Base-by-base conservation (phyloP, 176 grass and related monocot genomes). In the Aechmea fasciata region DNA sequence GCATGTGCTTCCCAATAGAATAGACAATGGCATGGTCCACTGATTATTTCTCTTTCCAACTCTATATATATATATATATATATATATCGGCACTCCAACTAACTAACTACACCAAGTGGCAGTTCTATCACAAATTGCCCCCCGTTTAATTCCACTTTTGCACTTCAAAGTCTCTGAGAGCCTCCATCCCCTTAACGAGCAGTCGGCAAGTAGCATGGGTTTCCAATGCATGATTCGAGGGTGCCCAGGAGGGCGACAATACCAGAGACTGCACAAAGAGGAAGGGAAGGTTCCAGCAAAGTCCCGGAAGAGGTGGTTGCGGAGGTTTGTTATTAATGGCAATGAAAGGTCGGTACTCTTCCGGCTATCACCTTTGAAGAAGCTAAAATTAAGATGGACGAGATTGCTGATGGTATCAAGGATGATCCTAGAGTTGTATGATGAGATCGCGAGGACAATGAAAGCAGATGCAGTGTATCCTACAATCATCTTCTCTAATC, bases 401-500 rank as follows among this genome's bases (percentile, higher is more conserved):
- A 48, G 64, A 12, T 48, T 15, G 28, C 14, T 48, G 9, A 33
- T 67, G 33, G 26, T 48, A 47, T 33, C 64, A 9, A 48, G 64
- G 14, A 67, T 25, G 29, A 9, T 67, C 6, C 15, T n/a, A 41
- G 25, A 67, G 29, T 14, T 67, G 48, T 67, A 67, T 29, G 64
- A 29, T 4, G 64, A 48, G 64, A 48, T 67, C 47, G 26, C 10
- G 33, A 67, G 14, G n/a, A 2, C 64, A 48, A 67, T 67, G 29
- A 12, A 15, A 14, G 5, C 2, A 9, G 64, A 67, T 17, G 64
- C 12, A 47, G 64, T 18, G 26, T 48, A 67, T 67, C 64, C 64
- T 67, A 41, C 64, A n/a, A 67, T 67, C 64, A 48, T 67, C 7
- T 67, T 67, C 13, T 67, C 64, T 19, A n/a, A 2, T 14, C 64